A percentile compares a stretch with the other conserved stretches of the same genome.
Conservation (phyloP, 2,329 filamentous ascomycete species). For the Trichoderma gracile region DNA sequence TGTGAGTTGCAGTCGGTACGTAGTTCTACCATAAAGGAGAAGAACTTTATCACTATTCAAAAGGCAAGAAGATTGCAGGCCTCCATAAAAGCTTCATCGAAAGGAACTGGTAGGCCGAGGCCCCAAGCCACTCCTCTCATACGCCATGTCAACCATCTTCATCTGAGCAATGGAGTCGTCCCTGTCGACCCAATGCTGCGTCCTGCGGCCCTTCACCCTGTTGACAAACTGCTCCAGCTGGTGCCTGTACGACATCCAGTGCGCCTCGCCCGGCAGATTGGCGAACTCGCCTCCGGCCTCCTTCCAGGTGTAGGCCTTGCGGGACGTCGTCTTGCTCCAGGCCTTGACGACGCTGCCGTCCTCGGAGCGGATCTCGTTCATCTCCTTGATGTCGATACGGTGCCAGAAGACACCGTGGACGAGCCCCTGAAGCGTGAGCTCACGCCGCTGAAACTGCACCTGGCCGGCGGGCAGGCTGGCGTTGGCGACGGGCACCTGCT, state of each 20-base stretch:
- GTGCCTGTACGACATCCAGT: slow-evolving; percentile 49
- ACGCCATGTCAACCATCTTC: slow-evolving; percentile 50
- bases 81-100: too few species aligned
- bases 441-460: slow-evolving; percentile 29
- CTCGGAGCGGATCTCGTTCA: slow-evolving; percentile 33
- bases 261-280: slow-evolving; percentile 37
- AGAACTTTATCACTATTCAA: too few species aligned
- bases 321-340: slow-evolving; percentile 31
- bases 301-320: slow-evolving; percentile 40
- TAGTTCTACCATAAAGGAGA: not conserved
- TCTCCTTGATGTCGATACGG: slow-evolving; percentile 41
- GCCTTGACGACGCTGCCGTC: slow-evolving; percentile 30
- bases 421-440: slow-evolving; percentile 36
- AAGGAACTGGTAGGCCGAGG: slow-evolving; percentile 26
- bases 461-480: not conserved
- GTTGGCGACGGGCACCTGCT: slow-evolving; percentile 2
- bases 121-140: slow-evolving; percentile 40
- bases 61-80: too few species aligned
- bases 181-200: slow-evolving; percentile 42
- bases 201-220: slow-evolving; percentile 42
- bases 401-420: slow-evolving; percentile 34
- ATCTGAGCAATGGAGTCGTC: slow-evolving; percentile 49
- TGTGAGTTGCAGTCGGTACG: not conserved
- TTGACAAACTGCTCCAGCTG: slow-evolving; percentile 53
- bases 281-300: slow-evolving; percentile 35